Percentiles rank a stretch among this genome's conserved stretches.
Evolutionary conservation across 1,284 basidiomycete species (phyloP).

Genomic region (Filobasidium uniguttulatum): DNA sequence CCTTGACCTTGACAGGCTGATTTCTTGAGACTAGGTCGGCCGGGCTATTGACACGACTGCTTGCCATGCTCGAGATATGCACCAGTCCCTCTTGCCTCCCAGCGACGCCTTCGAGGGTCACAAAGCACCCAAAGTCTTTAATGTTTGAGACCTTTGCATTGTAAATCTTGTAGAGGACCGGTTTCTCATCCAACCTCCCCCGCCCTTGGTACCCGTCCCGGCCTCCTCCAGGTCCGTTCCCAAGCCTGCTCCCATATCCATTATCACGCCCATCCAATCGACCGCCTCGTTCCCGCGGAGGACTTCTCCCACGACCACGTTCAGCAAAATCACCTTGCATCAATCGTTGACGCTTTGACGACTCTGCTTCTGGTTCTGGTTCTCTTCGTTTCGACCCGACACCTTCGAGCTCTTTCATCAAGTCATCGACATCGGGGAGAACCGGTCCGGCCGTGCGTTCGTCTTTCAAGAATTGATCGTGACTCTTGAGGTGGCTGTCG

Average conservation of each 20-base stretch:
- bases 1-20: slow-evolving; percentile 84
- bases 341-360: slow-evolving; percentile 41
- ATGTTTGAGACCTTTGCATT: slow-evolving; percentile 69
- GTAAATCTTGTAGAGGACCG: slow-evolving; percentile 91
- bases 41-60: slow-evolving; percentile 70
- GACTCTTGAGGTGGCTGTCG: slow-evolving; percentile 48
- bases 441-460: slow-evolving; percentile 42
- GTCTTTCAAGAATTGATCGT: slow-evolving; percentile 41
- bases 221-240: slow-evolving; percentile 19
- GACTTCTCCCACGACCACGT: slow-evolving; percentile 14
- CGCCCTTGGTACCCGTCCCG: slow-evolving; percentile 18
- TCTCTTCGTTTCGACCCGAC: slow-evolving; percentile 42
- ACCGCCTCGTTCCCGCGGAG: slow-evolving; percentile 20
- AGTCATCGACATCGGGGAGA: slow-evolving; percentile 57
- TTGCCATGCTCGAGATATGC: slow-evolving; percentile 79
- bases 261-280: slow-evolving; percentile 23
- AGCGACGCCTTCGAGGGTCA: slow-evolving; percentile 69
- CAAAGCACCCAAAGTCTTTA: slow-evolving; percentile 93
- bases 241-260: slow-evolving; percentile 20
- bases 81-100: slow-evolving; percentile 90
- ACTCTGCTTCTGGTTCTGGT: slow-evolving; percentile 25
- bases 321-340: slow-evolving; percentile 26
- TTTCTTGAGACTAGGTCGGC: slow-evolving; percentile 71
- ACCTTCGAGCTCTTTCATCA: slow-evolving; percentile 63
- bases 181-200: slow-evolving; percentile 55